A percentile compares a stretch with the other conserved stretches of the same genome.
phyloP scores from a whole-genome alignment of 2,329 filamentous ascomycete genomes.

The Colletotrichum caudatum region DNA sequence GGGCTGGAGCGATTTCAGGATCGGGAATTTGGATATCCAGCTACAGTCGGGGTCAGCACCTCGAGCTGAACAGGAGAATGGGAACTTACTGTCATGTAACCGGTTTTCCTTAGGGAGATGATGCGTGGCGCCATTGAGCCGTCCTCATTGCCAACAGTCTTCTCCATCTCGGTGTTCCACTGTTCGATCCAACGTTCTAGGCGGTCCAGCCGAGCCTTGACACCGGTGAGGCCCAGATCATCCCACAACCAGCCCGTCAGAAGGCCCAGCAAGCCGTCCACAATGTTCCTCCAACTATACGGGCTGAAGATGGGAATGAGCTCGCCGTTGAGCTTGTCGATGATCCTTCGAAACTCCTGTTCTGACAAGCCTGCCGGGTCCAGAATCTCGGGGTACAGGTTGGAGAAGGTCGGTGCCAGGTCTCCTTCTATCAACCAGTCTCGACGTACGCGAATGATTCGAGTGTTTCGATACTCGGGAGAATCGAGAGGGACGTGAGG shows the following conservation, averaged over 20 bases:
- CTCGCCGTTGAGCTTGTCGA: conserved; percentile 85
- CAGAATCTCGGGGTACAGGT: conserved; percentile 95
- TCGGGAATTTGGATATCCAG: conserved; percentile 86
- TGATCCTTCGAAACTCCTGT: conserved; percentile 84
- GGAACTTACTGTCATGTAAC: conserved; percentile 81
- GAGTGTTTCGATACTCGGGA: conserved; percentile 79
- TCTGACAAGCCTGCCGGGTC: conserved; percentile 86
- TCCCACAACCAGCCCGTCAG: conserved; percentile 96
- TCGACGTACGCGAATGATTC: conserved; percentile 89
- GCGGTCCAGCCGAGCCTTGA: conserved; percentile 76
- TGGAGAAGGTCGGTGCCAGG: conserved; percentile 91
- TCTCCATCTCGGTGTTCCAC: conserved; percentile 83
- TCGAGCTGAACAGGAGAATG: neutral
- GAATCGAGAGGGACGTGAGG: conserved; percentile 87
- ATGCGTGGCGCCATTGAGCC: conserved; percentile 73
- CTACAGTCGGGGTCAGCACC: conserved; percentile 56
- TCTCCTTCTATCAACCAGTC: conserved; percentile 95
- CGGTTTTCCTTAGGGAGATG: conserved; percentile 82
- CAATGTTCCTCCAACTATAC: conserved; percentile 78
- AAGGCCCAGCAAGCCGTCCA: conserved; percentile 84
- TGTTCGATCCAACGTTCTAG: conserved; percentile 86
- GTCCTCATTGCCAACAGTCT: conserved; percentile 63
- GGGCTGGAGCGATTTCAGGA: conserved; percentile 73
- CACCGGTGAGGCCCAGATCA: conserved; percentile 81
- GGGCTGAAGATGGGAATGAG: conserved; percentile 85